Evolutionary conservation across 345 rosid genomes (phyloP).

Genomic region (Balakata baccata): DNA sequence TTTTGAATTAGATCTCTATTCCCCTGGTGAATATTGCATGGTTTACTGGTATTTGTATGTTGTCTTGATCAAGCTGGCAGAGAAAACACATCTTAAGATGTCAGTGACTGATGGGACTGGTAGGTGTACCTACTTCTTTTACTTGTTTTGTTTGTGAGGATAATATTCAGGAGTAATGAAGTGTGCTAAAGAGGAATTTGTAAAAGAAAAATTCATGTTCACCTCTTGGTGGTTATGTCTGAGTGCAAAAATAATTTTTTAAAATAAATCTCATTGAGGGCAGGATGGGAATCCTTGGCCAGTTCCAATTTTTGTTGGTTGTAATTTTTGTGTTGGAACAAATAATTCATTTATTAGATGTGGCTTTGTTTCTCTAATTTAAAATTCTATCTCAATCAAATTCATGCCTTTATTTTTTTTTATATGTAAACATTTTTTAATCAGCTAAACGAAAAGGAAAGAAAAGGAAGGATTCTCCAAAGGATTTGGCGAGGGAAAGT

Average conservation of each 20-base stretch:
- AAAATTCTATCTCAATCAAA: neutral
- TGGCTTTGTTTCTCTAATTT: neutral
- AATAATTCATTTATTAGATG: neutral
- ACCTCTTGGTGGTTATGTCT: neutral
- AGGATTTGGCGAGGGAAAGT: slow-evolving; percentile 57
- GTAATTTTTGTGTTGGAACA: neutral
- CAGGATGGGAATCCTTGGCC: neutral
- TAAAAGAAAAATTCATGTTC: neutral
- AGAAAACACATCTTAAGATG: slow-evolving; percentile 67
- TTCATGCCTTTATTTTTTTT: slow-evolving; percentile 4
- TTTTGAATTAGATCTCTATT: slow-evolving; percentile 91
- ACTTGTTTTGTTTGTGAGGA: slow-evolving; percentile 8
- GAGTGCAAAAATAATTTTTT: neutral
- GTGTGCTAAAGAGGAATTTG: neutral
- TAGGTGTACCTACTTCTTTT: slow-evolving; percentile 21
- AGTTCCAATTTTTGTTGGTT: neutral
- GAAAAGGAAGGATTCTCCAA: slow-evolving; percentile 63
- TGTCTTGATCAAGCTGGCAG: slow-evolving; percentile 71
- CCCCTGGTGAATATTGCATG: slow-evolving; percentile 85
- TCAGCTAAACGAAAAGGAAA: slow-evolving; percentile 80
- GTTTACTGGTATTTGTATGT: slow-evolving; percentile 44
- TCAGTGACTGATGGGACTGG: slow-evolving; percentile 40
- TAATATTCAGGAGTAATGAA: neutral
- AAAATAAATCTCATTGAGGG: neutral
- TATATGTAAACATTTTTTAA: slow-evolving; percentile 22